Conservation (phyloP, 306 rosid species). For the Carpinus fangiana region DNA sequence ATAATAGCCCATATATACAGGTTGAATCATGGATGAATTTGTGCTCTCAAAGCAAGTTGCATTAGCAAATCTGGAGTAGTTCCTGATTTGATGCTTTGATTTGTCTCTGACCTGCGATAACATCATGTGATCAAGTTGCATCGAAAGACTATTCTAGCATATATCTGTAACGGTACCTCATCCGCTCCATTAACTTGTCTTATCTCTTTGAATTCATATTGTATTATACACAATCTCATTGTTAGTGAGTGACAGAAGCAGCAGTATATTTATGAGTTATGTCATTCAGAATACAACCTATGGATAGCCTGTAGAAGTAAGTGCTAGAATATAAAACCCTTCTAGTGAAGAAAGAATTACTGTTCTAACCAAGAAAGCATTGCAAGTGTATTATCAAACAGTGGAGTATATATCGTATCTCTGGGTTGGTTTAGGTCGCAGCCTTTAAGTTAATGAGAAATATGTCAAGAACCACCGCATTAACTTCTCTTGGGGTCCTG, state of each 20-base stretch:
- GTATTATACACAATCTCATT: background rate
- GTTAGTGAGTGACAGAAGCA: background rate
- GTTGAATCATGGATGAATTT: background rate
- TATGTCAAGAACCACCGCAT: background rate
- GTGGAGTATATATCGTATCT: conserved; percentile 9
- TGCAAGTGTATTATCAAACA: background rate
- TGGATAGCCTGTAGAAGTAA: conserved; percentile 4
- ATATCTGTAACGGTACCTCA: conserved; percentile 7
- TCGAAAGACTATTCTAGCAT: conserved; percentile 10
- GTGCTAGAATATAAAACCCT: conserved; percentile 8
- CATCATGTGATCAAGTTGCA: conserved; percentile 44
- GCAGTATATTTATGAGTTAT: conserved; percentile 10
- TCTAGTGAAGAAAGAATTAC: conserved; percentile 8
- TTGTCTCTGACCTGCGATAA: conserved; percentile 27
- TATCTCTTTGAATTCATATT: conserved; percentile 5
- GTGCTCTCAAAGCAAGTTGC: conserved; percentile 20
- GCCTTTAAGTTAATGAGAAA: background rate
- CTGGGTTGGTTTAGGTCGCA: background rate
- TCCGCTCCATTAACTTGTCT: conserved; percentile 22
- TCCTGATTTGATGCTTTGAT: conserved; percentile 22
- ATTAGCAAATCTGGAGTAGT: conserved; percentile 20
- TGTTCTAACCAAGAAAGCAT: conserved; percentile 2
- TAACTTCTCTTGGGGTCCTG: background rate
- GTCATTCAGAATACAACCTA: background rate
- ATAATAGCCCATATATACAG: background rate